Evolutionary conservation across 129 eudicot genomes (phyloP), one percentile per base, ranked within the genome.

Genomic region (Chrysanthemum lavandulifolium): DNA sequence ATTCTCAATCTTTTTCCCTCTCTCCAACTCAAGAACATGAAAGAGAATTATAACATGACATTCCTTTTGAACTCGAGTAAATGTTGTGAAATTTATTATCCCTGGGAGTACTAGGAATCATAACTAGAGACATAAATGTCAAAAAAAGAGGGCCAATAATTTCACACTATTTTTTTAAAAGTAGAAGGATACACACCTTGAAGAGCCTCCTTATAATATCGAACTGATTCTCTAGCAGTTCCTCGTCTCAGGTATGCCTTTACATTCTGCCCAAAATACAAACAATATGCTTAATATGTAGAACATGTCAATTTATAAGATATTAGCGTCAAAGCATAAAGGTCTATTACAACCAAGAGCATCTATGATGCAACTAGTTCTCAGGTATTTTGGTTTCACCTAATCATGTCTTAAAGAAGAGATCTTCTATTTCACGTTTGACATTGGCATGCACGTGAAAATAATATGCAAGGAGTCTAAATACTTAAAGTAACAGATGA

Each of bases 161-260:
- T 40, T 40, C 45, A 40, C 9, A 40, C 9, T 40, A 40, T 6
- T 40, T 6, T 40, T 40, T 62, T 21, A 12, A 63, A n/a, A 52
- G 27, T 3, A 13, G 27, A 69, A 73, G 53, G 52, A 36, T 21
- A 54, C 81, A 64, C 53, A 93, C 98, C 98, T 93, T 85, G 86
- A 78, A 88, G 92, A 80, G 98, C 96, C 77, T 87, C 96, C 79
- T 82, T 93, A 68, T 87, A 65, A 65, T 72, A 77, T 4, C 85
- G 78, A 78, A 85, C 87, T 23, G 90, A 87, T 78, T 93, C 98
- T 73, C 89, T 87, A 65, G 98, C 96, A 13, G 95, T 84, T 59
- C 98, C 98, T 78, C 98, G 83, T 65, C 98, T 84, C 82, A 93
- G 60, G 79, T 89, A 93, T 74, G 98, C 95, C 87, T 93, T 93